These are phyloP conservation scores for Prunus yedoensis DNA, from an alignment of 331 rosid genomes.

Conservation along the genomic window DNA sequence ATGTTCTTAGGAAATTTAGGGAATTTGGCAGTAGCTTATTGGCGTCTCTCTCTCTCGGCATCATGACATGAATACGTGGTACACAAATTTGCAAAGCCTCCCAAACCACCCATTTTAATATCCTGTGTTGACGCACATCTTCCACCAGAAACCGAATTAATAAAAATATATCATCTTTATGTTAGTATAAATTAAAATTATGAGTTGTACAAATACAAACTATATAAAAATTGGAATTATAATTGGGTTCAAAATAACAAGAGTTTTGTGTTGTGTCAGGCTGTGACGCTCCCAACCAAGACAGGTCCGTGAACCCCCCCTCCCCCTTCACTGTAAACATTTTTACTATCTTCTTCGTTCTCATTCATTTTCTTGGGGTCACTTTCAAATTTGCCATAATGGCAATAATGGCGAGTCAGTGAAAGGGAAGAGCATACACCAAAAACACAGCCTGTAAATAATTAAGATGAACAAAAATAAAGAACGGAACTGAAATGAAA, in stretches of 20 bases:
- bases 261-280: neutral
- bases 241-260: neutral
- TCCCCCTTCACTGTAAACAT: neutral
- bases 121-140: neutral
- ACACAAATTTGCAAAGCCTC: neutral
- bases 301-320: neutral
- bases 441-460: constrained; percentile 3
- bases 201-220: no score
- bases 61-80: constrained; percentile 1
- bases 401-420: neutral
- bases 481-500: neutral
- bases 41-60: neutral
- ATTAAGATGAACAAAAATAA: neutral
- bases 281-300: neutral
- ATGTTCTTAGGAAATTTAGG: constrained; percentile 2
- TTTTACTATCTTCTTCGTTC: neutral
- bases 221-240: neutral
- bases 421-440: neutral
- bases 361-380: neutral
- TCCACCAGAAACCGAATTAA: neutral
- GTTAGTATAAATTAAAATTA: no score
- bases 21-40: neutral
- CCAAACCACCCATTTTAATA: constrained; percentile 3
- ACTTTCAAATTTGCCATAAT: neutral
- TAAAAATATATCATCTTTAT: no score